A percentile compares a stretch with the other conserved stretches of the same genome.
Conservation (phyloP, 1,284 basidiomycete genomes). For the Cryptococcus sp. region DNA sequence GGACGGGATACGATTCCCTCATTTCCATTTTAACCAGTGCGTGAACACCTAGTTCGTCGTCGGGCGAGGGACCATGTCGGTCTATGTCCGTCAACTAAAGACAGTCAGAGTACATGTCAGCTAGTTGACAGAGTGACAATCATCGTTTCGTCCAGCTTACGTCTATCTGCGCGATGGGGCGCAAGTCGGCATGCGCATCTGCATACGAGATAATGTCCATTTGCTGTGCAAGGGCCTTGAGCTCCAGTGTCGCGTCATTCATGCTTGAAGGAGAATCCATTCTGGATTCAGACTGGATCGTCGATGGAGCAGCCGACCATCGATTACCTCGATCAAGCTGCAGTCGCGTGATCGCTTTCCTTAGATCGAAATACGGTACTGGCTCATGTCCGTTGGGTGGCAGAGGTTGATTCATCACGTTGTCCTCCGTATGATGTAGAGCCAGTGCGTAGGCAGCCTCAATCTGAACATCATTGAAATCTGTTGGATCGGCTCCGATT, state of each 20-base stretch:
- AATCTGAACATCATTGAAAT: conserved; percentile 11
- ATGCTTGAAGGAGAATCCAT: background rate
- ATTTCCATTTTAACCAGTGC: conserved; percentile 56
- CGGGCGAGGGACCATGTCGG: conserved; percentile 50
- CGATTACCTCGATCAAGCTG: conserved; percentile 55
- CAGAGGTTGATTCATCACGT: conserved; percentile 48
- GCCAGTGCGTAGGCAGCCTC: background rate
- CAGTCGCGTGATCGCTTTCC: conserved; percentile 62
- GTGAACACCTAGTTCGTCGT: conserved; percentile 64
- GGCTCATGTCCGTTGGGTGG: conserved; percentile 53
- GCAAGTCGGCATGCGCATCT: conserved; percentile 59
- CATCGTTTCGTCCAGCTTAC: conserved; percentile 49
- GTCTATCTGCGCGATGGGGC: conserved; percentile 52
- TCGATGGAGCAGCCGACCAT: background rate
- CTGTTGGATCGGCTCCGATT: background rate
- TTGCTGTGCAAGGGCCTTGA: conserved; percentile 4
- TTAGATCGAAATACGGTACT: conserved; percentile 59
- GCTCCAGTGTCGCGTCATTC: background rate
- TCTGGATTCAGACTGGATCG: background rate
- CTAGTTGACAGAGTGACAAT: background rate
- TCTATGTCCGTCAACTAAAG: conserved; percentile 52
- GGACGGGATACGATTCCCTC: conserved; percentile 17
- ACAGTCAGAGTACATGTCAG: background rate
- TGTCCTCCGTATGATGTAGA: conserved; percentile 5
- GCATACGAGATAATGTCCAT: conserved; percentile 52